Evolutionary conservation across 768 basidiomycete genomes (phyloP), one percentile per base, ranked within the genome.

Genomic region (Lyophyllum semitale): DNA sequence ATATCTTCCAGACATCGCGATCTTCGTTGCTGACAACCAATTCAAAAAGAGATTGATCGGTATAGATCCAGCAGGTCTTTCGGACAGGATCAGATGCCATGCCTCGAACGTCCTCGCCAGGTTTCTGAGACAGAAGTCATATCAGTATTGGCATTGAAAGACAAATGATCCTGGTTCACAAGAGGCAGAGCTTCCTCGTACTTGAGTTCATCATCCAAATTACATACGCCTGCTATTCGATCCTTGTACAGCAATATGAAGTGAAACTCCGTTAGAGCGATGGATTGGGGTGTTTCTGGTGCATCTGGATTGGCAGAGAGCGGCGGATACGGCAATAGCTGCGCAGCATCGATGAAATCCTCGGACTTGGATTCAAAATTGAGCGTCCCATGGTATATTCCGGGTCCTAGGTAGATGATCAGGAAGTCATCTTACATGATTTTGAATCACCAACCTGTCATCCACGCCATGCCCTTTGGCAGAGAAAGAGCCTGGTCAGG

Each of bases 1-100:
- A 93, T 51, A 95, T 87, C 65, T 86, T 85, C 97, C 97, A 99
- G 8, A 99, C 87, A 66, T 98, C 92, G 11, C 95, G 83, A 65
- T 91, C 91, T 73, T 99, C 97, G 62, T 95, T 93, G 8, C 79
- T 79, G 11, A 92, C 80, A 6, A 88, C 84, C 23, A 99, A 73
- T 64, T 99, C 97, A 63, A 91, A 95, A 18, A 99, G 79, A 0
- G 92, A 89, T 57, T 87, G 84, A 59, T 92, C 87, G 0, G 95
- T 95, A 66, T 88, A 95, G 1, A 95, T 83, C 97, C 97, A 99
- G 63, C 89, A 95, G 13, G 96, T 98, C 70, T 84, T 87, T 8
- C 89, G 84, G 3, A 92, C 85, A 17, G 89, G 90, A 71, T 99
- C 97, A 8, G 89, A 82, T 5, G 88, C 83, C 29, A 98, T 73